Evolutionary conservation across 2,329 filamentous ascomycete genomes (phyloP), one percentile per base, ranked within the genome.

Genomic region (Aspergillus transmontanensis): DNA sequence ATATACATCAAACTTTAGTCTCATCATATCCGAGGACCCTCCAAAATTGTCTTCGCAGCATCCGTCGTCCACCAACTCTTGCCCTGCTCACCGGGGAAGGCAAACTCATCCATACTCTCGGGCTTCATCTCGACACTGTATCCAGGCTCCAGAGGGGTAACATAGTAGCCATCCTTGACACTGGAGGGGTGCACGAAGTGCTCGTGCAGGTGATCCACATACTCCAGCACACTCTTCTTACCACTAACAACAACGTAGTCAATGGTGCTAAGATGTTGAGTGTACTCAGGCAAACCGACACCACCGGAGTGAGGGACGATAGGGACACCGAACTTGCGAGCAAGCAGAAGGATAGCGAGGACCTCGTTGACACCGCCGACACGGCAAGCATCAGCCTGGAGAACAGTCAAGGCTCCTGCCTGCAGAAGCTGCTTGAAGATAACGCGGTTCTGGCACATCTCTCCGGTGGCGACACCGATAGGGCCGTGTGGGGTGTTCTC

Each of bases 71-170:
- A 96, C 92, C 92, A 97, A 73, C 92, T 91, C 69, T 91, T 89
- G 4, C 89, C 90, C 65, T 89, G 84, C 72, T 89, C 86, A 9
- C 93, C 92, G 1, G 93, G 93, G 76, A 88, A 97, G 57, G 86
- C 85, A 75, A 85, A 97, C 69, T 79, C 79, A 67, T 93, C 91
- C 92, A 96, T 95, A 76, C 91, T 95, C 68, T 89, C 91, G 4
- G 88, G 80, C 86, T 92, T 94, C 93, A 97, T 96, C 86, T 97
- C 92, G 2, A 97, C 93, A 73, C 91, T 94, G 78, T 97, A 97
- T 0, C 93, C 93, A 0, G 93, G 85, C 75, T 93, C 89, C 66
- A 82, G 89, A 0, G 94, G 93, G 1, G 94, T 97, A 69, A 91
- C 90, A 80, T 96, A 96, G 79, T 93, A 95, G 4, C 93, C 94